phyloP scores from a whole-genome alignment of 179 eudicot genomes.

The Dionaea muscipula region DNA sequence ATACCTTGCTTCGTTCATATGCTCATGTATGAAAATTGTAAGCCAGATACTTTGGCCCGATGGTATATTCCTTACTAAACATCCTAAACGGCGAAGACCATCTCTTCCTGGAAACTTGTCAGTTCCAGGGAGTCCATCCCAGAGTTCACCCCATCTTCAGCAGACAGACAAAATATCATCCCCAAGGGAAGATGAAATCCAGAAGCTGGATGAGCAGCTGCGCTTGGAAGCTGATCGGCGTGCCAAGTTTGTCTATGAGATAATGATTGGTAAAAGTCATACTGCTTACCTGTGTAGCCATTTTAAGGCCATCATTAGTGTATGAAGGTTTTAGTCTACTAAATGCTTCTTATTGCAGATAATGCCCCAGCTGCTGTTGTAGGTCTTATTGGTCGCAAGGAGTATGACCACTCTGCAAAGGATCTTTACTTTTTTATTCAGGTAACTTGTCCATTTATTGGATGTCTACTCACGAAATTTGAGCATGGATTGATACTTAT shows the following conservation, averaged over 20 bases:
- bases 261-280: constrained; percentile 63
- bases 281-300: neutral
- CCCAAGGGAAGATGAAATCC: constrained; percentile 34
- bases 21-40: neutral
- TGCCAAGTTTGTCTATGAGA: constrained; percentile 77
- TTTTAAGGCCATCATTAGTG: neutral
- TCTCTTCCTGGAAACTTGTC: constrained; percentile 23
- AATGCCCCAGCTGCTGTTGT: constrained; percentile 86
- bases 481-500: neutral
- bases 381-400: constrained; percentile 83
- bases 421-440: constrained; percentile 92
- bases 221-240: constrained; percentile 59
- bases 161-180: constrained; percentile 33
- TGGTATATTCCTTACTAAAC: constrained; percentile 92
- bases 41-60: constrained; percentile 95
- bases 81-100: constrained; percentile 55
- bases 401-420: constrained; percentile 87
- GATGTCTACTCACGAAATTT: neutral
- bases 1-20: neutral
- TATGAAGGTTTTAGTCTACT: neutral
- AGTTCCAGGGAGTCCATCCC: constrained; percentile 25
- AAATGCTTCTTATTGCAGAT: constrained; percentile 29
- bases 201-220: constrained; percentile 41
- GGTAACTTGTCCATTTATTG: constrained; percentile 27
- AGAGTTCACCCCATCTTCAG: constrained; percentile 27